phyloP scores from a whole-genome alignment of 2,329 filamentous ascomycete species.

The Claviceps cyperi region DNA sequence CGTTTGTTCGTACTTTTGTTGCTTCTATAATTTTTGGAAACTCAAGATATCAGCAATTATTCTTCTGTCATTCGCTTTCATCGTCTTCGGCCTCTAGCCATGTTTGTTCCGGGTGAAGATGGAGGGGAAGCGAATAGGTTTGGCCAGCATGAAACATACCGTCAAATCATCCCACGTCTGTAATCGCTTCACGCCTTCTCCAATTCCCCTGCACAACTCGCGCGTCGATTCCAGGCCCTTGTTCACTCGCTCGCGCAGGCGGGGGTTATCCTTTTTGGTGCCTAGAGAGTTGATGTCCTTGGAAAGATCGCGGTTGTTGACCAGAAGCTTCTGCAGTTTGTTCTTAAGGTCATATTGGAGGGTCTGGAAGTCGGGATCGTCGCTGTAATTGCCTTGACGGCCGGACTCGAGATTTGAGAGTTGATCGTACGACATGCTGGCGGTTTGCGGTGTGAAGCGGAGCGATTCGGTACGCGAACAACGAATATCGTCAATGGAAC shows the following conservation, averaged over 20 bases:
- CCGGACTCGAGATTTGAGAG: slow-evolving; percentile 71
- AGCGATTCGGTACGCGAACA: not conserved
- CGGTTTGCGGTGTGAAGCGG: not conserved
- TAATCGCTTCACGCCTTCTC: slow-evolving; percentile 85
- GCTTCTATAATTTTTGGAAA: slow-evolving; percentile 54
- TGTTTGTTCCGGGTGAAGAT: not conserved
- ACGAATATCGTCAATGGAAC: too few species aligned
- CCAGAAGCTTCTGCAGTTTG: slow-evolving; percentile 77
- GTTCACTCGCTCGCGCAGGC: slow-evolving; percentile 81
- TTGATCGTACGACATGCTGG: slow-evolving; percentile 77
- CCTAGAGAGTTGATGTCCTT: slow-evolving; percentile 77
- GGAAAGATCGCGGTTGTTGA: slow-evolving; percentile 72
- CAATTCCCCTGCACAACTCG: slow-evolving; percentile 77
- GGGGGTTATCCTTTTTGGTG: slow-evolving; percentile 79
- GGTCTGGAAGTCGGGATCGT: slow-evolving; percentile 83
- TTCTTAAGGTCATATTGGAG: slow-evolving; percentile 74
- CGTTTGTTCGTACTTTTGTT: slow-evolving; percentile 91
- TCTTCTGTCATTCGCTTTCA: not conserved
- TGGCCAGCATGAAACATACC: slow-evolving; percentile 31
- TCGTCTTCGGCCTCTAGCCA: not conserved
- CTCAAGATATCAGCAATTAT: not conserved
- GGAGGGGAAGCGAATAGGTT: not conserved
- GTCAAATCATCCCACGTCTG: slow-evolving; percentile 76
- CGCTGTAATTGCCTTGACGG: slow-evolving; percentile 63
- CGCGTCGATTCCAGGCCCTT: slow-evolving; percentile 76